Percentiles rank a stretch among this genome's conserved stretches.
phyloP scores from a whole-genome alignment of 768 basidiomycete genomes.

The Pholiota molesta region DNA sequence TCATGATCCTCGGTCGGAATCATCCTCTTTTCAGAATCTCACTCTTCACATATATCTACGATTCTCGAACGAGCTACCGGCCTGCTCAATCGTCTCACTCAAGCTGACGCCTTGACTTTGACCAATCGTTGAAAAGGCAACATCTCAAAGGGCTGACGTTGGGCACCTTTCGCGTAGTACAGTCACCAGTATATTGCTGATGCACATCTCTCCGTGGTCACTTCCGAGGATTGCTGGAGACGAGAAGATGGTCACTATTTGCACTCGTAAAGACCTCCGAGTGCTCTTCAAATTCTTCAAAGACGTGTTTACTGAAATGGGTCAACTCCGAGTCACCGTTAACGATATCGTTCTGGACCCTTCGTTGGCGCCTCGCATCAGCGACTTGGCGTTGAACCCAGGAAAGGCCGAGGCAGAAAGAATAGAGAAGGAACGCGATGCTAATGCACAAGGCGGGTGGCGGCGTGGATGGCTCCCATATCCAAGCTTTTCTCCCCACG shows the following conservation, averaged over 20 bases:
- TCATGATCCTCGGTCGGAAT: slow-evolving; percentile 70
- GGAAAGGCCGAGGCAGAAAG: slow-evolving; percentile 48
- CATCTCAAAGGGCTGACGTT: slow-evolving; percentile 86
- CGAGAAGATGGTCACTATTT: slow-evolving; percentile 62
- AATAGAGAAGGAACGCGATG: slow-evolving; percentile 36
- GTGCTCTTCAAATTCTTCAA: slow-evolving; percentile 81
- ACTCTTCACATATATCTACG: slow-evolving; percentile 56
- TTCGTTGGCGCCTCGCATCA: slow-evolving; percentile 66
- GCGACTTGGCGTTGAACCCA: slow-evolving; percentile 70
- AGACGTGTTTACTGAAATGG: slow-evolving; percentile 83
- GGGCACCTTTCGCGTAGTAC: slow-evolving; percentile 85
- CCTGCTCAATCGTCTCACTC: slow-evolving; percentile 57
- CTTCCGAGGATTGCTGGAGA: slow-evolving; percentile 74
- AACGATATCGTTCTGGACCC: slow-evolving; percentile 95
- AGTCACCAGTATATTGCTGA: slow-evolving; percentile 70
- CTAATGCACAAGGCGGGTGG: slow-evolving; percentile 31
- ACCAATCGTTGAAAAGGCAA: slow-evolving; percentile 88
- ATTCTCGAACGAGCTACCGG: slow-evolving; percentile 66
- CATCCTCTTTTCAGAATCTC: slow-evolving; percentile 66
- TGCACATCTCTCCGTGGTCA: slow-evolving; percentile 66
- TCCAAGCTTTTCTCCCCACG: slow-evolving; percentile 70
- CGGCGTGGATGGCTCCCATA: slow-evolving; percentile 85
- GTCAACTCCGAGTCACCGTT: slow-evolving; percentile 76
- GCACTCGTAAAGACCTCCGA: slow-evolving; percentile 81
- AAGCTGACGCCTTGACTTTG: slow-evolving; percentile 86